Conservation (phyloP, 2,329 filamentous ascomycete species). For the Aspergillus jensenii region DNA sequence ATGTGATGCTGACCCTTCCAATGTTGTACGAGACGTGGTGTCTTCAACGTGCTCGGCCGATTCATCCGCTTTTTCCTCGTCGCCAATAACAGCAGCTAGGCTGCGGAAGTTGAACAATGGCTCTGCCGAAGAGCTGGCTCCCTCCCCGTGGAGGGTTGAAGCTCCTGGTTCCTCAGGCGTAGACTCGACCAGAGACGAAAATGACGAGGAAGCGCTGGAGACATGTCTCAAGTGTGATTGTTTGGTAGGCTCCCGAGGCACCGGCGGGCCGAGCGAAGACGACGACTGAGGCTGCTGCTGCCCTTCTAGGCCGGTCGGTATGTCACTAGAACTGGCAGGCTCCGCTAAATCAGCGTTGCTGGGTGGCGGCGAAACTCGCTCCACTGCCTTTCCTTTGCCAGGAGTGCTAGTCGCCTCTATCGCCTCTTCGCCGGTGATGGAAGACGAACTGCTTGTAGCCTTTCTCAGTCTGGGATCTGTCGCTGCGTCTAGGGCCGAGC, state of each 20-base stretch:
- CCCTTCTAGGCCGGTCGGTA: constrained; percentile 17
- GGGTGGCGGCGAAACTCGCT: constrained; percentile 47
- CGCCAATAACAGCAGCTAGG: constrained; percentile 78
- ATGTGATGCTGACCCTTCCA: constrained; percentile 23
- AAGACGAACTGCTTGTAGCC: constrained; percentile 38
- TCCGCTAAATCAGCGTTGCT: constrained; percentile 25
- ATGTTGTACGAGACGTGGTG: constrained; percentile 17
- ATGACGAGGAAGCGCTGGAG: constrained; percentile 81
- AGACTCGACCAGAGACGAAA: constrained; percentile 74
- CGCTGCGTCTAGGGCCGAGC: constrained; percentile 56
- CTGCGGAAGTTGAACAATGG: constrained; percentile 91
- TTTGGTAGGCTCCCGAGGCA: constrained; percentile 54
- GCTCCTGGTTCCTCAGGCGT: constrained; percentile 39
- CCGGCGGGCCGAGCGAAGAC: constrained; percentile 44
- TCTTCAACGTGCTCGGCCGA: constrained; percentile 41
- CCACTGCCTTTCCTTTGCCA: constrained; percentile 70
- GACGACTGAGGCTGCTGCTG: constrained; percentile 11
- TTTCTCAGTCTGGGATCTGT: constrained; percentile 37
- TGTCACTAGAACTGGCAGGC: constrained; percentile 30
- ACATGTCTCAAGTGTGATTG: constrained; percentile 76
- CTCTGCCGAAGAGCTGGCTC: constrained; percentile 58
- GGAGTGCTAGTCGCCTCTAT: constrained; percentile 16
- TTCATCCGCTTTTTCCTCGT: constrained; percentile 52
- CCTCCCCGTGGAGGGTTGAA: constrained; percentile 41
- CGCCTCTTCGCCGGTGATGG: constrained; percentile 38